Base-by-base conservation (phyloP, 2,329 filamentous ascomycete genomes). In the Aspergillus sp. region DNA sequence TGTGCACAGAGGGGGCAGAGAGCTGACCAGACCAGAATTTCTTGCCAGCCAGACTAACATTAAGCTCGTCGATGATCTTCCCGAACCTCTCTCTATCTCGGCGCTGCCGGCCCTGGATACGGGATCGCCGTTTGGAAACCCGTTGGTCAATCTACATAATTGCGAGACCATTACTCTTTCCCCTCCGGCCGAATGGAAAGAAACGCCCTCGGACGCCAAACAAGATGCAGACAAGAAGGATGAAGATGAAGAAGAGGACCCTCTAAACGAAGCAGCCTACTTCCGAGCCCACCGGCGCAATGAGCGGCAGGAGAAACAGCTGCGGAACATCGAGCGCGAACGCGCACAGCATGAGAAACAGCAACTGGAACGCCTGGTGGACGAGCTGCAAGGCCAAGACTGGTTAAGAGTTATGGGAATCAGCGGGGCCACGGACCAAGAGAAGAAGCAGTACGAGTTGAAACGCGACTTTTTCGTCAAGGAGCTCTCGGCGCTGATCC, bases 381-480 rank as follows among this genome's bases (percentile, higher is more conserved):
- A 95, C 56, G 92, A 92, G 18, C 83, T 99, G 1, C 90, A 92
- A 72, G 91, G 94, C 2, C 91, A 90, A 59, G 95, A 98, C 75
- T 99, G 95, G 95, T 81, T 97, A 58, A 88, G 90, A 62, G 85
- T 93, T 4, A 92, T 99, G 87, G 95, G 94, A 26, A 89, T 98
- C 36, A 94, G 87, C 64, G 91, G 85, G 42, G 79, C 96, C 42
- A 96, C 92, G 0, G 93, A 97, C 70, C 87, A 87, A 22, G 91
- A 91, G 70, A 94, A 91, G 77, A 95, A 90, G 74, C 85, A 89
- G 31, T 97, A 92, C 75, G 92, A 96, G 75, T 87, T 90, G 2
- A 95, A 95, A 62, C 86, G 95, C 29, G 84, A 88, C 61, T 88
- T 94, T 73, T 96, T 97, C 72, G 89, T 97, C 67, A 85, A 83